These are phyloP conservation scores for Tillandsia fasciculata DNA, from an alignment of 176 grass and related monocot species.

Conservation along the genomic window DNA sequence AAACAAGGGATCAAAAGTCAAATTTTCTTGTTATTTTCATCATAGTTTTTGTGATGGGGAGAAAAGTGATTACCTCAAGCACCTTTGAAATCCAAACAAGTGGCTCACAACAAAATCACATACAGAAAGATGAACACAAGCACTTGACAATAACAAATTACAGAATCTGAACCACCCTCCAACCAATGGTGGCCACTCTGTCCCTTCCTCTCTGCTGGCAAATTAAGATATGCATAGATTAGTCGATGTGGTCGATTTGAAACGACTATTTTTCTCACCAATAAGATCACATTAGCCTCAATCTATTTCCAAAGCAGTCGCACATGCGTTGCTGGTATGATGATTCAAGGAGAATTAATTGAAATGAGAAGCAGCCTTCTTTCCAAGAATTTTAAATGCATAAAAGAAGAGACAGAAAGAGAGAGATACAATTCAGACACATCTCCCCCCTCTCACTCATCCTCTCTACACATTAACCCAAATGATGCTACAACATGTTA, in stretches of 20 bases:
- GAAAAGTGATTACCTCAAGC: no score
- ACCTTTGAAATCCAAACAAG: no score
- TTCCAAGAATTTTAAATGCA: background rate
- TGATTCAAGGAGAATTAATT: background rate
- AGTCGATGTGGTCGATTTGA: background rate
- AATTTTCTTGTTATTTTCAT: no score
- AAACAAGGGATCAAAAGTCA: no score
- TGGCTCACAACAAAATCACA: no score
- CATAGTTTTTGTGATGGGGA: no score
- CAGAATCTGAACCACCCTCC: no score
- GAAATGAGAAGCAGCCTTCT: background rate
- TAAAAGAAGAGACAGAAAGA: background rate
- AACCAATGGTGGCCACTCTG: no score
- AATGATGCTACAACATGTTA: conserved; percentile 20
- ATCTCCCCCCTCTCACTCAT: background rate
- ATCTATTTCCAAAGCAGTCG: no score
- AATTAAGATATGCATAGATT: background rate
- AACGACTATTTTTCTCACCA: background rate
- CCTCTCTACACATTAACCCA: background rate
- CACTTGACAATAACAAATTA: no score
- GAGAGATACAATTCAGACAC: background rate
- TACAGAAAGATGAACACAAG: no score
- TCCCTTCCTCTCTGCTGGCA: background rate
- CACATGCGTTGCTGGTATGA: background rate
- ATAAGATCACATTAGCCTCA: background rate